Base-by-base conservation (phyloP, 2,329 filamentous ascomycete genomes). In the Colletotrichum lindemuthianum region DNA sequence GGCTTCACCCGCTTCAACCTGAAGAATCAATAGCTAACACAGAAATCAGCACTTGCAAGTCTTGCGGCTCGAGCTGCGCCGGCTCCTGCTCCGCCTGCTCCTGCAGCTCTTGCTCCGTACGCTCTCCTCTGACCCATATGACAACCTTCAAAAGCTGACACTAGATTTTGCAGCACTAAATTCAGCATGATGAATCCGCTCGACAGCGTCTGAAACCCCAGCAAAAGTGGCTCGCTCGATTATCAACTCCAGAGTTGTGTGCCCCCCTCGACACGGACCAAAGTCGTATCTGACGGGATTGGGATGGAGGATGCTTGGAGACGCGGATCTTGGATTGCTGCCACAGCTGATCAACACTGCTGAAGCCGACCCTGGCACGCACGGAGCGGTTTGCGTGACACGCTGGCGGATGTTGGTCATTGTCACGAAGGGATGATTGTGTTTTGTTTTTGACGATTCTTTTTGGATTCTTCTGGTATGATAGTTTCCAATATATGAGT, bases 101-200 rank as follows among this genome's bases (percentile, higher is more conserved):
- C 11, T 68, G 67, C 67, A 40, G 48, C 51, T 66, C 66, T 37
- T 68, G 67, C 67, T 59, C 55, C 65, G 67, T 68, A 59, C 40
- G 61, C 45, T 4, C 6, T 2, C n/a, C 32, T 11, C 12, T n/a
- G 13, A 12, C 16, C 11, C 15, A 9, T 12, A 13, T 10, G 6
- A 12, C 12, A 16, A 6, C 33, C 10, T 10, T 11, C 2, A 12
- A 37, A 49, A 13, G 24, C 48, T 45, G 40, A 39, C 49, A 4
- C 5, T 48, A 7, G 7, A 13, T 39, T 9, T n/a, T n/a, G 4
- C 15, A 65, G 61, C 61, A 65, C 61, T 65, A 65, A 61, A 56
- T 52, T 24, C 51, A 48, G 45, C 61, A 65, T 52, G 61, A 52
- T 8, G 32, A 39, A 24, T 54, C 61, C 47, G 58, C 51, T 12